A percentile compares a stretch with the other conserved stretches of the same genome.
phyloP scores from a whole-genome alignment of 768 basidiomycete genomes.

The Dictyophora rubrovolvata region DNA sequence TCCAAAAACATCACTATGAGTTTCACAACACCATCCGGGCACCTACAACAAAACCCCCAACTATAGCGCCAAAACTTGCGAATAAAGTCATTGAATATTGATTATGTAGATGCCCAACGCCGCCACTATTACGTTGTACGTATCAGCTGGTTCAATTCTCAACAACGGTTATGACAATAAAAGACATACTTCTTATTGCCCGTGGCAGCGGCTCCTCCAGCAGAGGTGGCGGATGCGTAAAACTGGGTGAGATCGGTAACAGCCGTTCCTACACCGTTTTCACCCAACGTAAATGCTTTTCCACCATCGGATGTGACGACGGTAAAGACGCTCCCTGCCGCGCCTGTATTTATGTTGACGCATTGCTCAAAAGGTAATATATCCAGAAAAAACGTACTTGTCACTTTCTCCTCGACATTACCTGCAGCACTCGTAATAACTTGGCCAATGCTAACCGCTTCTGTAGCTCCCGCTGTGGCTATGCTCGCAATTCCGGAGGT shows the following conservation, averaged over 20 bases:
- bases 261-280: slow-evolving; percentile 36
- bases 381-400: neutral
- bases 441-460: slow-evolving; percentile 14
- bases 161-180: neutral
- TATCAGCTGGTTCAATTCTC: neutral
- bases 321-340: slow-evolving; percentile 42
- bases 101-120: neutral
- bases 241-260: slow-evolving; percentile 33
- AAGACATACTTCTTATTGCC: neutral
- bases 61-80: neutral
- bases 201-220: neutral
- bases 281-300: slow-evolving; percentile 47
- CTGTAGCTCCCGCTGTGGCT: neutral
- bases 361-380: neutral
- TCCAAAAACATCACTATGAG: neutral
- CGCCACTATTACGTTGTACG: neutral
- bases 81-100: neutral
- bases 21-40: slow-evolving; percentile 1
- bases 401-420: slow-evolving; percentile 23
- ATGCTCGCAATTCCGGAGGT: neutral
- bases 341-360: slow-evolving; percentile 27
- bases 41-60: neutral
- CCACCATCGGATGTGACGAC: slow-evolving; percentile 52
- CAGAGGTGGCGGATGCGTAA: slow-evolving; percentile 34
- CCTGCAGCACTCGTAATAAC: slow-evolving; percentile 22